Evolutionary conservation across 495 filamentous ascomycete genomes (phyloP).

Genomic region (Immersiella caudata): DNA sequence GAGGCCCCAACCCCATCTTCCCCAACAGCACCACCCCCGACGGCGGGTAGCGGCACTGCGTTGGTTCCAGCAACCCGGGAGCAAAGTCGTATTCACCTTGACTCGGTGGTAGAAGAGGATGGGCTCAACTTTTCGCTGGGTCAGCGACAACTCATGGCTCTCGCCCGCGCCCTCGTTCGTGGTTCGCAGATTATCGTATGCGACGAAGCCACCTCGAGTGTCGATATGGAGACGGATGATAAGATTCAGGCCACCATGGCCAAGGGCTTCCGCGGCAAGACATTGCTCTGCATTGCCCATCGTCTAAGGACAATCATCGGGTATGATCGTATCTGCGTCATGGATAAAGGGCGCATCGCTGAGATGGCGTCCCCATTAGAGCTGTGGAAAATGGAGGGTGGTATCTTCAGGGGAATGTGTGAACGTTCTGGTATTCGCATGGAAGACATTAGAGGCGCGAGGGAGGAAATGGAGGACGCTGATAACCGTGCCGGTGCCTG

Average conservation of each 20-base stretch:
- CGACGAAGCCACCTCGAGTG: slow-evolving; percentile 90
- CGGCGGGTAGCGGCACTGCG: slow-evolving; percentile 23
- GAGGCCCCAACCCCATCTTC: slow-evolving; percentile 35
- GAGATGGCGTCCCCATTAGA: slow-evolving; percentile 77
- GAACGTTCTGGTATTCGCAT: slow-evolving; percentile 80
- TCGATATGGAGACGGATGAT: slow-evolving; percentile 95
- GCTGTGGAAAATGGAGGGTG: slow-evolving; percentile 62
- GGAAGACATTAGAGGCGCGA: slow-evolving; percentile 65
- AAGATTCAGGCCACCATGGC: slow-evolving; percentile 94
- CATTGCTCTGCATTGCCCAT: slow-evolving; percentile 94
- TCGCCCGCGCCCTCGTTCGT: slow-evolving; percentile 86
- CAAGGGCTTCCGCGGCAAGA: slow-evolving; percentile 83
- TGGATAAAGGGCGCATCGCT: slow-evolving; percentile 85
- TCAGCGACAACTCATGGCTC: slow-evolving; percentile 92
- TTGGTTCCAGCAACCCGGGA: slow-evolving; percentile 34
- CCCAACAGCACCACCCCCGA: not conserved
- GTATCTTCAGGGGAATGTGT: slow-evolving; percentile 91
- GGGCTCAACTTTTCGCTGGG: slow-evolving; percentile 96
- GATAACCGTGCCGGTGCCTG: slow-evolving; percentile 10
- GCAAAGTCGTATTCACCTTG: slow-evolving; percentile 70
- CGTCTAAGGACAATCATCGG: slow-evolving; percentile 85
- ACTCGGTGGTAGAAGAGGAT: slow-evolving; percentile 86
- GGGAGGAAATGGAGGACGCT: slow-evolving; percentile 27
- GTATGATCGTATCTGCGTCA: slow-evolving; percentile 96
- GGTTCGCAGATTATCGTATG: slow-evolving; percentile 90